These are phyloP conservation scores for Chaetomium sp. DNA, from an alignment of 2,329 filamentous ascomycete species.

Conservation along the genomic window DNA sequence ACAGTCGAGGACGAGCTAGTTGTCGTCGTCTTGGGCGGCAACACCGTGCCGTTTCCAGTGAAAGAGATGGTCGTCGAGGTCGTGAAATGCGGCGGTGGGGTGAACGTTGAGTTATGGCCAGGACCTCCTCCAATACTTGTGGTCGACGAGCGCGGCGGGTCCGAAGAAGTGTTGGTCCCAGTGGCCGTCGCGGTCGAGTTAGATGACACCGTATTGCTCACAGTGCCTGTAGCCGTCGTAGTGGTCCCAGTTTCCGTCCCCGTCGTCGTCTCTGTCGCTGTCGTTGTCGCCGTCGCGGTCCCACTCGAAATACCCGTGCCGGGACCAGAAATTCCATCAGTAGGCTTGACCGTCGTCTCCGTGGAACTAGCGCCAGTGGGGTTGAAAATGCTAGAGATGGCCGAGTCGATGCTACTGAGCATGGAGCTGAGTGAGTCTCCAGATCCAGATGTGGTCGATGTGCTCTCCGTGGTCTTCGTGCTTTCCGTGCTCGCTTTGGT, in stretches of 20 bases:
- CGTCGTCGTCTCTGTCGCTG: neutral
- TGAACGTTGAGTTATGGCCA: constrained; percentile 3
- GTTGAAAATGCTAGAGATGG: constrained; percentile 9
- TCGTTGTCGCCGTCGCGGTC: constrained; percentile 10
- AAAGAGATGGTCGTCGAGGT: neutral
- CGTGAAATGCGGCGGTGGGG: neutral
- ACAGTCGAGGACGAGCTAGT: neutral
- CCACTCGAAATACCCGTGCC: constrained; percentile 13
- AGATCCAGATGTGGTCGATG: too few species aligned
- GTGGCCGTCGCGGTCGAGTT: neutral
- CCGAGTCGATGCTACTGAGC: constrained; percentile 20
- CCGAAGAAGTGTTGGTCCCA: neutral
- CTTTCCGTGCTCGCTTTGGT: neutral
- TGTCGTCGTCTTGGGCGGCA: neutral
- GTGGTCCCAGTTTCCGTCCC: neutral
- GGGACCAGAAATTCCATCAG: constrained; percentile 4
- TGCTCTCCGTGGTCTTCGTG: neutral
- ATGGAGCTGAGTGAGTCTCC: constrained; percentile 11
- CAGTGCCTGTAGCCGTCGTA: neutral
- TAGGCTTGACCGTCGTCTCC: neutral
- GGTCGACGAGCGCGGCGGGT: neutral
- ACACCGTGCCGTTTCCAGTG: too few species aligned
- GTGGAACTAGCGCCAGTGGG: constrained; percentile 1
- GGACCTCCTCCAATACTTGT: too few species aligned
- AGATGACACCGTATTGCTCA: neutral